Conservation (phyloP, 2,329 filamentous ascomycete species). For the Scytalidium lignicola region DNA sequence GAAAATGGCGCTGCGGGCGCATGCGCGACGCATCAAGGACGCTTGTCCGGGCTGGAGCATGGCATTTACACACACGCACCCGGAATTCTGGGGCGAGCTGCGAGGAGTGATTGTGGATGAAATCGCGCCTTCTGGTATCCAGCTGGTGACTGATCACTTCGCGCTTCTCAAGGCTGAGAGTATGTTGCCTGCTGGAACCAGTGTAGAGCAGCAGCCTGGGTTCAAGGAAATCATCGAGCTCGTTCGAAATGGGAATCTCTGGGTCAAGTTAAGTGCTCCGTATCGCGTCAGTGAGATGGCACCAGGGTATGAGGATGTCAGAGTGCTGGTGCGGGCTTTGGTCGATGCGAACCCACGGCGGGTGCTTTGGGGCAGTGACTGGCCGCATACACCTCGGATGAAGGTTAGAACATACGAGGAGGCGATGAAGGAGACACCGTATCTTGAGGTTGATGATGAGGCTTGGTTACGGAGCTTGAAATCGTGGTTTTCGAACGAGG, state of each 20-base stretch:
- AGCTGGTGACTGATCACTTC: slow-evolving; percentile 33
- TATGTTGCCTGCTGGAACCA: slow-evolving; percentile 22
- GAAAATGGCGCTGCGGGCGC: slow-evolving; percentile 26
- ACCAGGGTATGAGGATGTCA: slow-evolving; percentile 28
- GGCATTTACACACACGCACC: slow-evolving; percentile 23
- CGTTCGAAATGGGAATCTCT: slow-evolving; percentile 27
- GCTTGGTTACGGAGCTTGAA: slow-evolving; percentile 6
- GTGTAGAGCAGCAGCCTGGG: slow-evolving; percentile 26
- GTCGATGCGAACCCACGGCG: slow-evolving; percentile 28
- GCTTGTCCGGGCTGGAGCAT: slow-evolving; percentile 27
- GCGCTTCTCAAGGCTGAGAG: slow-evolving; percentile 30
- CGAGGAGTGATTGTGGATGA: slow-evolving; percentile 13
- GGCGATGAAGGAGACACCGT: slow-evolving; percentile 4
- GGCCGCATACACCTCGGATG: slow-evolving; percentile 12
- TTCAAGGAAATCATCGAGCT: slow-evolving; percentile 27
- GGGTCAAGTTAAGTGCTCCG: slow-evolving; percentile 33
- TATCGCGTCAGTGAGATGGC: slow-evolving; percentile 29
- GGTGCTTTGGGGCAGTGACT: slow-evolving; percentile 35
- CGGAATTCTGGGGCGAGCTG: slow-evolving; percentile 17
- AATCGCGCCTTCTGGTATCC: slow-evolving; percentile 9
- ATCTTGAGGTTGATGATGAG: slow-evolving; percentile 6
- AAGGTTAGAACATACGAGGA: neutral
- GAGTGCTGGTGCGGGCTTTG: slow-evolving; percentile 26
- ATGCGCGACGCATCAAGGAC: slow-evolving; percentile 19
- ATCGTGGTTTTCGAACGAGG: slow-evolving; percentile 9